Conservation (phyloP, 2,329 filamentous ascomycete genomes). For the Magnaporthales sp. region DNA sequence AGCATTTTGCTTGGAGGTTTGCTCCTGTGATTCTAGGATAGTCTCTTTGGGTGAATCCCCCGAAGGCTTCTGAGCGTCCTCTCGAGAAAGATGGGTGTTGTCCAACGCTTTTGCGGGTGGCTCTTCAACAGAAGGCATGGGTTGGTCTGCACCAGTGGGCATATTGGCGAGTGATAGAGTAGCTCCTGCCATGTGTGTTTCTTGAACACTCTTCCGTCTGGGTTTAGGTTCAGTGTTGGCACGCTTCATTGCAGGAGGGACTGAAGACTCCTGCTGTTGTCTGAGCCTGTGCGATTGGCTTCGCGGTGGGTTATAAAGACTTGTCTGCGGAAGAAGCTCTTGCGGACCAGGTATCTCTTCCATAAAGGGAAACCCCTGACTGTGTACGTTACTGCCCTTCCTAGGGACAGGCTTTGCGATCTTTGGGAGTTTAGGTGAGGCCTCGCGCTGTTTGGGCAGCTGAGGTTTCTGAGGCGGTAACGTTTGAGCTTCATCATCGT, state of each 20-base stretch:
- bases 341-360: conserved; percentile 33
- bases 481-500: conserved; percentile 45
- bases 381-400: conserved; percentile 12
- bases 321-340: conserved; percentile 31
- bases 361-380: conserved; percentile 25
- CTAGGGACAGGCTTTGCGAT: conserved; percentile 6
- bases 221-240: conserved; percentile 10
- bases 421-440: conserved; percentile 5
- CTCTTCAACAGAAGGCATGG: not conserved
- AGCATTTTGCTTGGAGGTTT: not conserved
- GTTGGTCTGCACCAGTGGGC: not conserved
- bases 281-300: conserved; percentile 3
- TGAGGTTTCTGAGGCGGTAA: conserved; percentile 19
- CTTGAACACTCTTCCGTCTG: not conserved
- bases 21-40: not conserved
- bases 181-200: not conserved
- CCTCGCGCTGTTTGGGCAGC: conserved; percentile 9
- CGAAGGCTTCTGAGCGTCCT: not conserved
- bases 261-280: not conserved
- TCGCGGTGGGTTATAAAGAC: conserved; percentile 30
- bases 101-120: not conserved
- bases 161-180: not conserved
- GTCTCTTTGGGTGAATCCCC: not conserved
- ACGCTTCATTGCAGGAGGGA: conserved; percentile 8
- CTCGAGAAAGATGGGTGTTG: not conserved